Evolutionary conservation across 495 filamentous ascomycete genomes (phyloP), one percentile per base, ranked within the genome.

Genomic region (Sporormia fimetaria): DNA sequence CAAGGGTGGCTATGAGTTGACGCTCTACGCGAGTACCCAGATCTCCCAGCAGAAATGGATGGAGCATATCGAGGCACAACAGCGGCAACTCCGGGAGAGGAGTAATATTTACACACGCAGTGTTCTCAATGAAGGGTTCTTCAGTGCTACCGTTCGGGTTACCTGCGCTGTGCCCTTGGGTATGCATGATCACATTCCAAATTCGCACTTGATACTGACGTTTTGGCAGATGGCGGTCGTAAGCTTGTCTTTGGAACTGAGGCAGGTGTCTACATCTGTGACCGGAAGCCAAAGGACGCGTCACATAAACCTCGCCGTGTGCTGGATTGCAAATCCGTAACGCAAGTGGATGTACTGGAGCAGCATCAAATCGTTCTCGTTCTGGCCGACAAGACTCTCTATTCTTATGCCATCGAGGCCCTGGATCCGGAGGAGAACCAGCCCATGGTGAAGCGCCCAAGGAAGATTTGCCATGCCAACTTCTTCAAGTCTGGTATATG

Each of bases 401-500:
- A 78, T 37, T 94, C 88, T 3, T 94, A 85, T 57, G 76, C 86
- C 3, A 67, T 94, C 42, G 75, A 84, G 38, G 86, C 81, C n/a
- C 66, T 85, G 21, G 86, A 95, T 54, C 71, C 81, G 3, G 76
- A 78, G 36, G 90, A 96, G 54, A 65, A 65, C 25, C 73, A 72
- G 31, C 78, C 78, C 22, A 64, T 86, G 33, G 68, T 79, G 11
- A 94, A 93, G 57, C 69, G 86, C 14, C 82, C 86, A n/a, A 92
- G 88, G 69, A 94, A 94, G 67, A 95, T 99, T 54, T 87, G 81
- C 46, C 85, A 94, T 63, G 88, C 87, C 59, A 94, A 88, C 63
- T 96, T 95, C 65, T 96, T 99, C 78, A 94, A 87, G 61, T 79
- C 84, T 31, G 92, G 92, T 17, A 87, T 95, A 50, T 95, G 90